Evolutionary conservation across 2,329 filamentous ascomycete genomes (phyloP).

Genomic region (Triangularia setosa): DNA sequence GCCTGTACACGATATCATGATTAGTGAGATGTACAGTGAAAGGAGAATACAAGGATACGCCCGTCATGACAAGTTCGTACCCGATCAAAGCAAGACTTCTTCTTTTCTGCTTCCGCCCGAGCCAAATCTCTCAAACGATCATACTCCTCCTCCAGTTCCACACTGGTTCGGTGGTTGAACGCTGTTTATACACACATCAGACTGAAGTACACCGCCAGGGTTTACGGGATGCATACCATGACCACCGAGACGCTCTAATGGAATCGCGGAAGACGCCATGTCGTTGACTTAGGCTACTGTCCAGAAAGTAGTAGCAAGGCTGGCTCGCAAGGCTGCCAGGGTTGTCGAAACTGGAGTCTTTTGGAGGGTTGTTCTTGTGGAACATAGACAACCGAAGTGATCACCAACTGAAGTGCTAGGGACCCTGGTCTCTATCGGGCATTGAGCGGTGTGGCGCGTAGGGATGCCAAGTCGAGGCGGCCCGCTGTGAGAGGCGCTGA

Average conservation of each 20-base stretch:
- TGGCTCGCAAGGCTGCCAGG: neutral
- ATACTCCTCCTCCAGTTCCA: constrained; percentile 77
- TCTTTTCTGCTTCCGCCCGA: constrained; percentile 73
- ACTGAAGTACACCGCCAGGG: constrained; percentile 4
- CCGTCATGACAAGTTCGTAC: constrained; percentile 43
- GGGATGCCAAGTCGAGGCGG: neutral
- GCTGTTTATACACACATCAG: constrained; percentile 44
- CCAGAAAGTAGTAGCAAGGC: neutral
- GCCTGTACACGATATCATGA: constrained; percentile 41
- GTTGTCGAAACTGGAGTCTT: neutral
- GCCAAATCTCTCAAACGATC: constrained; percentile 84
- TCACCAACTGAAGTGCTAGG: neutral
- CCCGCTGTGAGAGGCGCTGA: constrained; percentile 3
- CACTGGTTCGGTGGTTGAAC: constrained; percentile 68
- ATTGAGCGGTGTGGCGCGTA: neutral
- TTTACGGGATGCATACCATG: constrained; percentile 37
- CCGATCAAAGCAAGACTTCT: constrained; percentile 70
- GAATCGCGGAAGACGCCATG: constrained; percentile 33
- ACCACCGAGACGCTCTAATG: constrained; percentile 43
- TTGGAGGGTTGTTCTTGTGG: neutral
- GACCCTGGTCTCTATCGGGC: constrained; percentile 3
- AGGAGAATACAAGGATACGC: neutral
- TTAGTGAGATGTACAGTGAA: neutral
- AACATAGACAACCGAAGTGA: constrained; percentile 1
- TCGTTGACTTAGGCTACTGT: neutral